phyloP scores from a whole-genome alignment of 2,329 filamentous ascomycete species.

The Colletotrichum eremochloae region DNA sequence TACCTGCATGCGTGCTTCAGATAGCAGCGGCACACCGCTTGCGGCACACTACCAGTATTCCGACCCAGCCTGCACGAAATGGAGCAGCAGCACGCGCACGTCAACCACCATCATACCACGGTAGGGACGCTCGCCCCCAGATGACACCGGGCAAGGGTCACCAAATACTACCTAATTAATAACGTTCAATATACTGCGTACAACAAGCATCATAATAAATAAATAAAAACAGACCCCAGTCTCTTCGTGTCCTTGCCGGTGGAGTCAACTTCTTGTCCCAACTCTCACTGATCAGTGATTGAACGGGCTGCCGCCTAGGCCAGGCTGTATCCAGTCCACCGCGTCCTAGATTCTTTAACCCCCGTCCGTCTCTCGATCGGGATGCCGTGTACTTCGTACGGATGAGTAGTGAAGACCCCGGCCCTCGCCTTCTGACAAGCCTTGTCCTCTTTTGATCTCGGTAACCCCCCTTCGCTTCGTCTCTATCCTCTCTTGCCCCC shows the following conservation, averaged over 20 bases:
- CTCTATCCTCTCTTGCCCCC: slow-evolving; percentile 19
- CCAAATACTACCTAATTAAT: too few relatives aligned
- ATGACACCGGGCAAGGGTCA: background rate
- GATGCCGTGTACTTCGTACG: background rate
- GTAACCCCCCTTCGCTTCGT: slow-evolving; percentile 34
- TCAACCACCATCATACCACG: background rate
- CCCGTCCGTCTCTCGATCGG: slow-evolving; percentile 15
- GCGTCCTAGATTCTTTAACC: slow-evolving; percentile 18
- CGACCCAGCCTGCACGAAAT: background rate
- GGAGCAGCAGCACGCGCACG: background rate
- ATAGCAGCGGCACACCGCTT: slow-evolving; percentile 12
- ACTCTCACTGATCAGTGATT: slow-evolving; percentile 18
- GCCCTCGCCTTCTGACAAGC: slow-evolving; percentile 14
- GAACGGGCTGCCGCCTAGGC: slow-evolving; percentile 35
- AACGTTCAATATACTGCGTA: background rate
- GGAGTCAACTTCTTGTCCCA: slow-evolving; percentile 14
- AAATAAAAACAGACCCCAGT: background rate
- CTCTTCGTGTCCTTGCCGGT: background rate
- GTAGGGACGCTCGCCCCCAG: background rate
- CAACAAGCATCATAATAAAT: background rate
- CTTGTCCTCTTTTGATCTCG: slow-evolving; percentile 30
- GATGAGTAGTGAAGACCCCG: background rate
- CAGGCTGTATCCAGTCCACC: background rate
- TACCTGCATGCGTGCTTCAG: slow-evolving; percentile 1
- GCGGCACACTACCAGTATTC: slow-evolving; percentile 1